phyloP scores from a whole-genome alignment of 2,329 filamentous ascomycete genomes.

The Dactylonectria macrodidyma region DNA sequence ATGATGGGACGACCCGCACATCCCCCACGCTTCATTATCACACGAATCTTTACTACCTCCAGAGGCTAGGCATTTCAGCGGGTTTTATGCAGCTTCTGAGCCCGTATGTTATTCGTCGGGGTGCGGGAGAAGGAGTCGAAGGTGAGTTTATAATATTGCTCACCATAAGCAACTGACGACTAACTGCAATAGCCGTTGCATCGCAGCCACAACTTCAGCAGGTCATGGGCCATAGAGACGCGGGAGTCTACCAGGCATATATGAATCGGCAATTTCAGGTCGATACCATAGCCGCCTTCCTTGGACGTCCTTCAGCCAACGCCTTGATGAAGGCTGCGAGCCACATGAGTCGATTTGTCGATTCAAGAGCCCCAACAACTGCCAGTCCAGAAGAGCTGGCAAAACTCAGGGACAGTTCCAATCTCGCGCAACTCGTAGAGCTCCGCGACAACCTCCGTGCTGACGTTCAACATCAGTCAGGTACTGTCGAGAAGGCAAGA shows the following conservation, averaged over 20 bases:
- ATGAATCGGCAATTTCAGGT: background rate
- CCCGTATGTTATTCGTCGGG: background rate
- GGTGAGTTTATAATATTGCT: background rate
- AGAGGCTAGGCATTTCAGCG: background rate
- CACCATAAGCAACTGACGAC: background rate
- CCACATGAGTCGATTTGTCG: conserved; percentile 4
- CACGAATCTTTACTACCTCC: background rate
- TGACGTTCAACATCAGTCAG: background rate
- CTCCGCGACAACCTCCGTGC: background rate
- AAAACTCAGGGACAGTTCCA: background rate
- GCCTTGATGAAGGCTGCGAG: background rate
- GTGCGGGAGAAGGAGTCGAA: background rate
- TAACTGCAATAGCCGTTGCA: background rate
- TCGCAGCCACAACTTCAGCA: conserved; percentile 1
- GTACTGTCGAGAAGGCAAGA: background rate
- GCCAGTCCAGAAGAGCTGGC: background rate
- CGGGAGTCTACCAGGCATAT: background rate
- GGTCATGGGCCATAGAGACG: background rate
- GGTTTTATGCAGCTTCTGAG: background rate
- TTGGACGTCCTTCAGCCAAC: background rate
- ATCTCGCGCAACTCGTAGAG: background rate
- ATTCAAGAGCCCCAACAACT: conserved; percentile 1
- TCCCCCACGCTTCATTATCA: background rate
- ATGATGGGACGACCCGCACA: background rate
- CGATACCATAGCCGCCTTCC: background rate